Conservation (phyloP, 371 early-diverging fungal species). For the Rhizopus stolonifer region DNA sequence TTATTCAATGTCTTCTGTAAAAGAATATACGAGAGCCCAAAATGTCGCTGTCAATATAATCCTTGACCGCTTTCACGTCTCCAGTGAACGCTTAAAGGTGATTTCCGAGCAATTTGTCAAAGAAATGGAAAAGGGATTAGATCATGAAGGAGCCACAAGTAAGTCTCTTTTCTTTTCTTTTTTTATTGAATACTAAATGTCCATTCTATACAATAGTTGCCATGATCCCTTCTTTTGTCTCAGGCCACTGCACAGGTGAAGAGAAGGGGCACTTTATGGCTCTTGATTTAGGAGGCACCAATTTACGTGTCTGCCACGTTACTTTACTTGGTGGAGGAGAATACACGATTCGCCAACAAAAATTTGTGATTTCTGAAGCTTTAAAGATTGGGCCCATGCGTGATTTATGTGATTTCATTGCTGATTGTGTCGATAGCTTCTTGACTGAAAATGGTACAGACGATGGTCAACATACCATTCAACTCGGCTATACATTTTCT, state of each 20-base stretch:
- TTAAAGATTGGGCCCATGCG: slow-evolving; percentile 50
- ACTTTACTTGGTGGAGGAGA: slow-evolving; percentile 70
- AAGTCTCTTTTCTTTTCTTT: no score
- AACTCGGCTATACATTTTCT: slow-evolving; percentile 92
- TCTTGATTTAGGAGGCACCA: slow-evolving; percentile 93
- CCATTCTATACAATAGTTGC: no score
- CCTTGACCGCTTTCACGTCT: slow-evolving; percentile 57
- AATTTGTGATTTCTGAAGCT: slow-evolving; percentile 56
- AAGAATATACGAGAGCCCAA: slow-evolving; percentile 18
- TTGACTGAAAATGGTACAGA: slow-evolving; percentile 50
- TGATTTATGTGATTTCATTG: slow-evolving; percentile 86
- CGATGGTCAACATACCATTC: slow-evolving; percentile 13
- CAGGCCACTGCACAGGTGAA: slow-evolving; percentile 73
- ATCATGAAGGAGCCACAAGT: slow-evolving; percentile 54
- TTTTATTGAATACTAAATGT: no score
- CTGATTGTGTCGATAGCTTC: slow-evolving; percentile 81
- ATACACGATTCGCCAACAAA: slow-evolving; percentile 66
- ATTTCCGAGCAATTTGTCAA: slow-evolving; percentile 65
- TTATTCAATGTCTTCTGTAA: no score
- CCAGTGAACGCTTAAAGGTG: slow-evolving; percentile 48
- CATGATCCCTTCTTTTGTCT: slow-evolving; percentile 84
- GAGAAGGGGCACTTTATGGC: slow-evolving; percentile 88
- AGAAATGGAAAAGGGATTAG: slow-evolving; percentile 78
- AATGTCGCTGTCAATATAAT: slow-evolving; percentile 40
- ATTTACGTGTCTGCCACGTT: slow-evolving; percentile 87